A percentile compares a stretch with the other conserved stretches of the same genome.
These are phyloP conservation scores for Pleurotus sapidus DNA, from an alignment of 768 basidiomycete genomes.

Conservation along the genomic window DNA sequence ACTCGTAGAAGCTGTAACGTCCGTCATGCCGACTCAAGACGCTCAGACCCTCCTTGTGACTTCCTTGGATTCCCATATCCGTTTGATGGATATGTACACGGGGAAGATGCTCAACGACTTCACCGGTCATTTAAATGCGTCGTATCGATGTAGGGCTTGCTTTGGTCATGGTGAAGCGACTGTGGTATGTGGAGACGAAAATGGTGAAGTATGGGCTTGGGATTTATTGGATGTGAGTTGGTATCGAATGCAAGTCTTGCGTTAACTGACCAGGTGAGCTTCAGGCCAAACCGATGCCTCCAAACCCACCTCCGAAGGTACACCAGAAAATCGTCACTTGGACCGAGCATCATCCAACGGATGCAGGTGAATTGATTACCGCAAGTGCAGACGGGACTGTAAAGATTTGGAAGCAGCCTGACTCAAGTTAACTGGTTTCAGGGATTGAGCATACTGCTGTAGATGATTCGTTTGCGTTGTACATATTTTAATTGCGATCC, in stretches of 20 bases:
- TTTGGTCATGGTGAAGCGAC: slow-evolving; percentile 83
- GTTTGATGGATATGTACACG: slow-evolving; percentile 79
- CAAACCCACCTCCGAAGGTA: slow-evolving; percentile 71
- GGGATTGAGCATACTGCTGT: too few relatives aligned
- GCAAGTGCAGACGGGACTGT: slow-evolving; percentile 89
- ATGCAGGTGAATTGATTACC: slow-evolving; percentile 81
- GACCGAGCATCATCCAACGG: slow-evolving; percentile 86
- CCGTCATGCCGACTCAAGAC: slow-evolving; percentile 78
- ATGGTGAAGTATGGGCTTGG: slow-evolving; percentile 89
- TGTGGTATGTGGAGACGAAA: slow-evolving; percentile 88
- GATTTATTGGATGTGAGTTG: slow-evolving; percentile 78
- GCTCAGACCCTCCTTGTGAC: slow-evolving; percentile 77
- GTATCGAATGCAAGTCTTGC: slow-evolving; percentile 1
- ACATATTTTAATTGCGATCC: too few relatives aligned
- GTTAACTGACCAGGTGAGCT: too few relatives aligned
- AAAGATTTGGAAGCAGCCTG: slow-evolving; percentile 77
- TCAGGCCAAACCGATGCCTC: slow-evolving; percentile 69
- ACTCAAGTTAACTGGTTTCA: not conserved
- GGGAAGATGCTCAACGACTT: slow-evolving; percentile 89
- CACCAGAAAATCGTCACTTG: slow-evolving; percentile 88
- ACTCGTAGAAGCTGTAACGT: slow-evolving; percentile 77
- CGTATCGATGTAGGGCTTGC: slow-evolving; percentile 77
- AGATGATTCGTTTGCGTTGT: too few relatives aligned
- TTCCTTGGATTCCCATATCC: slow-evolving; percentile 80
- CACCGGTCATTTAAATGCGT: slow-evolving; percentile 66